Conservation (phyloP, 768 basidiomycete genomes). For the Pholiota conissans region DNA sequence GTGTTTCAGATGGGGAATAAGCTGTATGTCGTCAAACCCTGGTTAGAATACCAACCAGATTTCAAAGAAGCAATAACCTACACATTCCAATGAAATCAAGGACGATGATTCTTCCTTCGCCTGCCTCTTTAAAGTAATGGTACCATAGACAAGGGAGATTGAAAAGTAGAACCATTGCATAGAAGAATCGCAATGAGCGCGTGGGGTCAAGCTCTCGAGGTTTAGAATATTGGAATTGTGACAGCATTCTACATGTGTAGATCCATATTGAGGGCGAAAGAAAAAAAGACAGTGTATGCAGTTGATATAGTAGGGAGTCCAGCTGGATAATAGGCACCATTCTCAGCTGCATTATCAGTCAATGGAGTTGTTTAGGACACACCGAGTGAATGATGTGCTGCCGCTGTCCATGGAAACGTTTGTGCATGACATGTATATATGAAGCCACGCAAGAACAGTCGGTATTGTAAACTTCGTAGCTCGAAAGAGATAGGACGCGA, state of each 20-base stretch:
- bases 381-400: constrained; percentile 72
- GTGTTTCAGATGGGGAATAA: constrained; percentile 61
- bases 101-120: constrained; percentile 61
- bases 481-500: not conserved
- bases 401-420: constrained; percentile 63
- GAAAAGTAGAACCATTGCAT: constrained; percentile 54
- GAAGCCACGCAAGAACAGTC: not conserved
- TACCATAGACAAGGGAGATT: constrained; percentile 62
- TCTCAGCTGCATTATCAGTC: not conserved
- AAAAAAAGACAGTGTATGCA: constrained; percentile 77
- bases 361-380: constrained; percentile 25
- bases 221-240: constrained; percentile 66
- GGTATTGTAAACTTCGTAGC: not conserved
- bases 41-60: not conserved
- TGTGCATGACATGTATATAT: constrained; percentile 52
- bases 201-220: constrained; percentile 67
- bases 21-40: constrained; percentile 31
- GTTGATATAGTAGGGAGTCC: constrained; percentile 68
- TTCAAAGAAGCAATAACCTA: constrained; percentile 32
- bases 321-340: constrained; percentile 43
- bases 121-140: constrained; percentile 52
- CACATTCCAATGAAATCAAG: constrained; percentile 82
- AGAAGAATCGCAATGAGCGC: constrained; percentile 70
- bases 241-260: constrained; percentile 51
- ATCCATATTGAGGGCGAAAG: constrained; percentile 66